Percentiles rank a stretch among this genome's conserved stretches.
These are phyloP conservation scores for Colletotrichum sp. DNA, from an alignment of 2,329 filamentous ascomycete genomes.

Conservation along the genomic window DNA sequence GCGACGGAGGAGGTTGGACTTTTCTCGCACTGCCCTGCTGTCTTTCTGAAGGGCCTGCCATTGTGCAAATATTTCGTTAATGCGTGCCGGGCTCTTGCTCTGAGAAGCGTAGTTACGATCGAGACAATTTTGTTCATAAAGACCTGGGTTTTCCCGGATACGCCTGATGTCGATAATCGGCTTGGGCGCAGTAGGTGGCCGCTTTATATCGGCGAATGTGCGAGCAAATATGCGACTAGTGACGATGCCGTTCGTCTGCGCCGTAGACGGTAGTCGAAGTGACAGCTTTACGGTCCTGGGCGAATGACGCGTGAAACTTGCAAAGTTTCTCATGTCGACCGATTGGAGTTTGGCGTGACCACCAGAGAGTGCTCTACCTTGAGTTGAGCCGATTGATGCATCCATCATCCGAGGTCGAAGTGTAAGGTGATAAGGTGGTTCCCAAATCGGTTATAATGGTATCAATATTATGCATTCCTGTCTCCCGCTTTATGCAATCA, in stretches of 20 bases:
- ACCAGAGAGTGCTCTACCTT: neutral
- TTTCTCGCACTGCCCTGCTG: constrained; percentile 65
- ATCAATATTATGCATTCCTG: neutral
- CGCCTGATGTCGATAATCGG: constrained; percentile 83
- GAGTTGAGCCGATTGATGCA: neutral
- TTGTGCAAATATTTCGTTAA: constrained; percentile 58
- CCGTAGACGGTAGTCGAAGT: neutral
- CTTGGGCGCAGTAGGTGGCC: constrained; percentile 77
- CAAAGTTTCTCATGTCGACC: constrained; percentile 1
- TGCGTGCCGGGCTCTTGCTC: constrained; percentile 58
- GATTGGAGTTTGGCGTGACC: neutral
- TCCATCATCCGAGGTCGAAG: neutral
- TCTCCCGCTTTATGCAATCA: neutral
- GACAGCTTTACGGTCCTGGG: neutral
- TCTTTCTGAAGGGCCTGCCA: constrained; percentile 66
- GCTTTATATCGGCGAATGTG: constrained; percentile 32
- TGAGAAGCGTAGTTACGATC: constrained; percentile 79
- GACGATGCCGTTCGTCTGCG: neutral
- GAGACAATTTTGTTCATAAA: constrained; percentile 82
- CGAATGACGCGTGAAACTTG: neutral
- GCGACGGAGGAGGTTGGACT: constrained; percentile 67
- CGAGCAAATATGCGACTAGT: neutral
- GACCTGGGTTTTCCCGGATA: constrained; percentile 82
- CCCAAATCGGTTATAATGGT: constrained; percentile 6
- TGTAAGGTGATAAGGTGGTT: neutral